A percentile compares a stretch with the other conserved stretches of the same genome.
Conservation (phyloP, 2,329 filamentous ascomycete genomes). For the Cordyceps tenuipes region DNA sequence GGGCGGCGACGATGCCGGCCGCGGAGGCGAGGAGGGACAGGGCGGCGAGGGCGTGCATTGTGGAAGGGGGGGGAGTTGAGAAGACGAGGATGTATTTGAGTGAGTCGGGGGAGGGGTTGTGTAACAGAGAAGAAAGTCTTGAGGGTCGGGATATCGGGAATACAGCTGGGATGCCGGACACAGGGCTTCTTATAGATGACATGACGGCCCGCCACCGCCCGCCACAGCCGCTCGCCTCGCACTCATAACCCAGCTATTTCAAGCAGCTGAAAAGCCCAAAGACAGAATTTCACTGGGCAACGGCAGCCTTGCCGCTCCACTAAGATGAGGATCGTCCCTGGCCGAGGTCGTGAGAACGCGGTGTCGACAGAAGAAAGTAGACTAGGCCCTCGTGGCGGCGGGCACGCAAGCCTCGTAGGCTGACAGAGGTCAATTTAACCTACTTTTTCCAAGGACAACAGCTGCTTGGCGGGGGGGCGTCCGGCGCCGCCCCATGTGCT, state of each 20-base stretch:
- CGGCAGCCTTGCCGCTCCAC: background rate
- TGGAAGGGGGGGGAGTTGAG: background rate
- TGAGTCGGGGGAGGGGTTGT: background rate
- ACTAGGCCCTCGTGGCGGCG: slow-evolving; percentile 1
- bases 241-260: background rate
- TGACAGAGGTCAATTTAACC: slow-evolving; percentile 7
- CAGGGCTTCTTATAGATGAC: slow-evolving; percentile 3
- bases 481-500: background rate
- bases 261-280: slow-evolving; percentile 6
- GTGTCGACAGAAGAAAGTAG: slow-evolving; percentile 5
- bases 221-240: background rate
- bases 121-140: background rate
- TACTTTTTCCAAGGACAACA: background rate
- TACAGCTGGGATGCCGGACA: background rate
- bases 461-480: background rate
- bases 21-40: slow-evolving; percentile 4
- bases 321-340: background rate
- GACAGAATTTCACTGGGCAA: background rate
- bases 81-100: background rate
- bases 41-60: background rate
- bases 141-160: background rate
- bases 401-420: slow-evolving; percentile 5
- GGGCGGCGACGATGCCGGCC: slow-evolving; percentile 5
- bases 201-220: background rate
- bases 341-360: background rate